phyloP scores from a whole-genome alignment of 2,329 filamentous ascomycete species.

The Phyllosticta citribraziliensis region DNA sequence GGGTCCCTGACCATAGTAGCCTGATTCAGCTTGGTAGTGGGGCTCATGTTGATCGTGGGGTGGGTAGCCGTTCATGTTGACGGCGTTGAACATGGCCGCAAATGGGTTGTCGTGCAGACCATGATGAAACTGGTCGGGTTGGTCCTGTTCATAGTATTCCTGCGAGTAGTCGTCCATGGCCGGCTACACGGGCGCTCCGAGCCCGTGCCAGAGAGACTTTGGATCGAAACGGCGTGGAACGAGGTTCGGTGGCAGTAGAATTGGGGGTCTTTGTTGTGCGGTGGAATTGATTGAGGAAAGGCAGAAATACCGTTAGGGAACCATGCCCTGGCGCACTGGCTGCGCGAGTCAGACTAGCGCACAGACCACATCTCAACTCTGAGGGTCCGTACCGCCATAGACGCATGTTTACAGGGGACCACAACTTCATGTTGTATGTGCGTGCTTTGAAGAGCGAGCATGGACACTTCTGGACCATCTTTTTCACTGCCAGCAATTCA shows the following conservation, averaged over 20 bases:
- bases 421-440: no score
- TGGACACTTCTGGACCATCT: no score
- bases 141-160: background rate
- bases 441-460: no score
- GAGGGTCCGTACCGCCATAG: no score
- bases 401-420: no score
- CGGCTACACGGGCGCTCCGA: background rate
- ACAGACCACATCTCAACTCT: background rate
- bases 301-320: background rate
- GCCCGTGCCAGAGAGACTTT: background rate
- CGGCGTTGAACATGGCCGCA: conserved; percentile 3
- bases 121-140: background rate
- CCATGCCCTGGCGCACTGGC: background rate
- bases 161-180: conserved; percentile 1
- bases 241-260: no score
- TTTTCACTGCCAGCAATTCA: no score
- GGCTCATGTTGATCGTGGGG: background rate
- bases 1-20: conserved; percentile 13
- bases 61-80: background rate
- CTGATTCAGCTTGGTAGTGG: conserved; percentile 2
- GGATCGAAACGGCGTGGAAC: no score
- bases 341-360: background rate
- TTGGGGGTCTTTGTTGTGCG: background rate
- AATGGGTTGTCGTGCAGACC: conserved; percentile 9
- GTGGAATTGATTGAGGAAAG: background rate